Evolutionary conservation across 805 yeast genomes (phyloP).

Genomic region (Ogataea minuta): DNA sequence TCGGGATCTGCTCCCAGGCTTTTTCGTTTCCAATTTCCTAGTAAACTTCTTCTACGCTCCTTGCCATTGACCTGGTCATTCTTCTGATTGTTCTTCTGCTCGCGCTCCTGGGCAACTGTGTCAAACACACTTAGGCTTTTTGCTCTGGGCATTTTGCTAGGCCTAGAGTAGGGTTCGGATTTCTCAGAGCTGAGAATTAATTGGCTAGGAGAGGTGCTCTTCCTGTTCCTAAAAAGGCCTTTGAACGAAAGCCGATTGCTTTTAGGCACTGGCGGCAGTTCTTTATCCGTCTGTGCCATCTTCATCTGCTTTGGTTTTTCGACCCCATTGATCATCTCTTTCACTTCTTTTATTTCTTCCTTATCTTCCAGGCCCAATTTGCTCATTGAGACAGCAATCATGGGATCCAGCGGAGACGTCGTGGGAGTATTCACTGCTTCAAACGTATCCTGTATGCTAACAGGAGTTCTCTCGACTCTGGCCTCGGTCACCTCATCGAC

Average conservation of each 20-base stretch:
- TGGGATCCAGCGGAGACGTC: background rate
- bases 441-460: slow-evolving; percentile 3
- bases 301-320: background rate
- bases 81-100: too few relatives aligned
- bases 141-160: slow-evolving; percentile 14
- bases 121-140: slow-evolving; percentile 23
- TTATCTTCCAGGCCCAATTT: too few relatives aligned
- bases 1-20: slow-evolving; percentile 15
- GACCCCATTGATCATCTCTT: too few relatives aligned
- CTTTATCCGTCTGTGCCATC: background rate
- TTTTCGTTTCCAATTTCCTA: slow-evolving; percentile 33
- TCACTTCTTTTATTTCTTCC: too few relatives aligned
- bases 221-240: slow-evolving; percentile 27
- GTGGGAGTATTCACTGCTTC: slow-evolving; percentile 1
- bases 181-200: background rate
- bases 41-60: slow-evolving; percentile 30
- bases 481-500: slow-evolving; percentile 19
- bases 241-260: slow-evolving; percentile 30
- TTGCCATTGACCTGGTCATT: slow-evolving; percentile 1
- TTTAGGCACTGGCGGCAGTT: slow-evolving; percentile 8
- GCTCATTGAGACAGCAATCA: too few relatives aligned
- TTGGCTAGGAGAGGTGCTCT: background rate
- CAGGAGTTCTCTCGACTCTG: slow-evolving; percentile 3
- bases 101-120: background rate
- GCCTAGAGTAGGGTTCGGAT: background rate